phyloP scores from a whole-genome alignment of 2,329 filamentous ascomycete species.

The Zymoseptoria pseudotritici region DNA sequence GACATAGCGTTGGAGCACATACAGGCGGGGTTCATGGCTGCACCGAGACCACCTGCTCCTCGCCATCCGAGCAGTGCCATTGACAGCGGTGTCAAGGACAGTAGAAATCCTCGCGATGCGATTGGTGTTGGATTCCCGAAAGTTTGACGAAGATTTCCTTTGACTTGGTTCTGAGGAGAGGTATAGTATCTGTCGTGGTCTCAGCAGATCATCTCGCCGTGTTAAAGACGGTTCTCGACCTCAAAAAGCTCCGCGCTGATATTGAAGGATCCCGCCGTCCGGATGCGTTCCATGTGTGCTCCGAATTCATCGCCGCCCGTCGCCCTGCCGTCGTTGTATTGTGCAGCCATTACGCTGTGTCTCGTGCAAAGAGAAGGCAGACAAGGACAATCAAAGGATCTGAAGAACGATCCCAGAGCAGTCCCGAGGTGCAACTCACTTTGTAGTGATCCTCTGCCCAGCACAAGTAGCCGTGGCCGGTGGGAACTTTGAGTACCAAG shows the following conservation, averaged over 20 bases:
- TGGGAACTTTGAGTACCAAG: too few species aligned
- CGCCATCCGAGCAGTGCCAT: constrained; percentile 16
- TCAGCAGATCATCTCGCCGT: too few species aligned
- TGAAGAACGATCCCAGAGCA: too few species aligned
- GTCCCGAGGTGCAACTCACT: not conserved
- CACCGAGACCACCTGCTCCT: constrained; percentile 13
- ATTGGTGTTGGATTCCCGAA: constrained; percentile 15
- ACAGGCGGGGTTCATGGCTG: constrained; percentile 1
- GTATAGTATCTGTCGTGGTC: too few species aligned
- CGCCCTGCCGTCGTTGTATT: not conserved
- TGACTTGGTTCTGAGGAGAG: constrained; percentile 2
- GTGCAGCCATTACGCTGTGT: not conserved
- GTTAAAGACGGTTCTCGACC: too few species aligned
- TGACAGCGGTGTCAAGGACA: constrained; percentile 14
- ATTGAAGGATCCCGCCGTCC: not conserved
- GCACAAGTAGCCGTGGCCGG: not conserved
- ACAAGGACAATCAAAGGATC: not conserved
- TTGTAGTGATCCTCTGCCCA: not conserved
- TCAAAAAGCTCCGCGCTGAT: not conserved
- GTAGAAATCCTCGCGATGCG: constrained; percentile 14
- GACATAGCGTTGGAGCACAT: too few species aligned
- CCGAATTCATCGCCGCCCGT: not conserved
- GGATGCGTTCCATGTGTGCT: not conserved
- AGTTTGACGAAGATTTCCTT: constrained; percentile 1
- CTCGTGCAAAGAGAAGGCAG: not conserved